Percentiles rank a stretch among this genome's conserved stretches.
Evolutionary conservation across 371 early-diverging fungal genomes (phyloP).

Genomic region (Zychaea mexicana): DNA sequence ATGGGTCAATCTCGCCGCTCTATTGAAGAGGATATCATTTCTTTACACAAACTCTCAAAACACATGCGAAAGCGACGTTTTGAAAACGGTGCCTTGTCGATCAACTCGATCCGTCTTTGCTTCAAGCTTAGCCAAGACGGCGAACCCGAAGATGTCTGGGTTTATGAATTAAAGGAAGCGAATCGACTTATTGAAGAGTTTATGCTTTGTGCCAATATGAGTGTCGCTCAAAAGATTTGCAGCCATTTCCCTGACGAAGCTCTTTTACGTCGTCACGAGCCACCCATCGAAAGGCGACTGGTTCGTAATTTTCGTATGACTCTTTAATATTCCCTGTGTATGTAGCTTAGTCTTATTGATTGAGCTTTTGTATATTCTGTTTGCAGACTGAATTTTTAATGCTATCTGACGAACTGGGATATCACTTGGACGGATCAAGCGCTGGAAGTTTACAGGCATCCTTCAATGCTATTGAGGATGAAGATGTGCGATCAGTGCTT

Average conservation of each 20-base stretch:
- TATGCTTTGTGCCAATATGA: slow-evolving; percentile 99
- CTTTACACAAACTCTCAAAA: slow-evolving; percentile 64
- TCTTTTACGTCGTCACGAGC: slow-evolving; percentile 86
- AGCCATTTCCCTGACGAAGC: slow-evolving; percentile 88
- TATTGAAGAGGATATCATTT: slow-evolving; percentile 13
- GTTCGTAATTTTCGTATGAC: slow-evolving; percentile 27
- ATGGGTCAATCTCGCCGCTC: not conserved
- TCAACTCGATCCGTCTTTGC: slow-evolving; percentile 74
- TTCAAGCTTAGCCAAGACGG: slow-evolving; percentile 77
- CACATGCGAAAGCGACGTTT: slow-evolving; percentile 76
- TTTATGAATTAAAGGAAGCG: slow-evolving; percentile 88
- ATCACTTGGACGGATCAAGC: slow-evolving; percentile 49
- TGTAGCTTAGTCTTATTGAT: too few relatives aligned
- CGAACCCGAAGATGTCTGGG: slow-evolving; percentile 69
- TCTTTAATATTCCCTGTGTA: too few relatives aligned
- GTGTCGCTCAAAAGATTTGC: slow-evolving; percentile 92
- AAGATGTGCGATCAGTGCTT: slow-evolving; percentile 54
- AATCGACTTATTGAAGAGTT: slow-evolving; percentile 99
- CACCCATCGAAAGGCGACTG: slow-evolving; percentile 72
- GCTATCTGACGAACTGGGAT: slow-evolving; percentile 54
- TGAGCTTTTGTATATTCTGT: too few relatives aligned
- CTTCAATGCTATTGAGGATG: slow-evolving; percentile 64
- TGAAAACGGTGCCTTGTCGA: slow-evolving; percentile 86
- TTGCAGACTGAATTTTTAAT: slow-evolving; percentile 60
- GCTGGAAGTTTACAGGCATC: slow-evolving; percentile 71